Percentiles rank a stretch among this genome's conserved stretches.
phyloP scores from a whole-genome alignment of 179 eudicot genomes.

The Pouteria campechiana region DNA sequence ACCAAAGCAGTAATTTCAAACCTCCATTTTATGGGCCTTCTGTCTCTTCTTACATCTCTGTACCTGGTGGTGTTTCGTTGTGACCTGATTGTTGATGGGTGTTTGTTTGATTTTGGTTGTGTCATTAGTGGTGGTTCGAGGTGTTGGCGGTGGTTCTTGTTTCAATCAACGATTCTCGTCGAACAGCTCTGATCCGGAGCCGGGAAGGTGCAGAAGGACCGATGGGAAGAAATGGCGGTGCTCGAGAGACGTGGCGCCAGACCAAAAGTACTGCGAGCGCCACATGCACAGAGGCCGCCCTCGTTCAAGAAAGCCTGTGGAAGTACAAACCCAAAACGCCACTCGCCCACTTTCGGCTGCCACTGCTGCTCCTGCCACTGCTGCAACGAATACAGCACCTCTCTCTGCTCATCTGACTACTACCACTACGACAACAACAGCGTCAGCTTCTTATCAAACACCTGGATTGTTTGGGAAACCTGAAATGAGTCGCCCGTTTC shows the following conservation, averaged over 20 bases:
- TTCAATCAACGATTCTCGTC: conserved; percentile 4
- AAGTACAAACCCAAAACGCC: conserved; percentile 16
- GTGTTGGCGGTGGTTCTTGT: conserved; percentile 15
- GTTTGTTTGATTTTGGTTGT: not conserved
- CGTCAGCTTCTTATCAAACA: too few relatives aligned
- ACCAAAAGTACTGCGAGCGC: conserved; percentile 81
- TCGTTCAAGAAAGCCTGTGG: conserved; percentile 99
- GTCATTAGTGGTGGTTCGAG: conserved; percentile 10
- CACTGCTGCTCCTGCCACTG: not conserved
- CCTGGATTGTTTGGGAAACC: too few relatives aligned
- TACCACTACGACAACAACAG: too few relatives aligned
- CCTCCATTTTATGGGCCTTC: not conserved
- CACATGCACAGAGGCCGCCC: conserved; percentile 80
- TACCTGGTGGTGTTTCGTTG: not conserved
- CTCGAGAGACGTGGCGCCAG: conserved; percentile 76
- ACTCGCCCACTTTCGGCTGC: conserved; percentile 3
- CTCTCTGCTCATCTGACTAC: too few relatives aligned
- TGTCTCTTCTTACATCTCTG: not conserved
- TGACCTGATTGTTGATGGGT: not conserved
- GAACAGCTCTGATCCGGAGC: conserved; percentile 50
- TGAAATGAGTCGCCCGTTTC: too few relatives aligned
- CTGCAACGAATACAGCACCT: too few relatives aligned
- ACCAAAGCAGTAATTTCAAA: conserved; percentile 13
- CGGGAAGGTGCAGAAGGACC: conserved; percentile 81
- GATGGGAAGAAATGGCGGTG: conserved; percentile 99